Evolutionary conservation across 192 early-diverging fungal species (phyloP).

Genomic region (Mortierella antarctica): DNA sequence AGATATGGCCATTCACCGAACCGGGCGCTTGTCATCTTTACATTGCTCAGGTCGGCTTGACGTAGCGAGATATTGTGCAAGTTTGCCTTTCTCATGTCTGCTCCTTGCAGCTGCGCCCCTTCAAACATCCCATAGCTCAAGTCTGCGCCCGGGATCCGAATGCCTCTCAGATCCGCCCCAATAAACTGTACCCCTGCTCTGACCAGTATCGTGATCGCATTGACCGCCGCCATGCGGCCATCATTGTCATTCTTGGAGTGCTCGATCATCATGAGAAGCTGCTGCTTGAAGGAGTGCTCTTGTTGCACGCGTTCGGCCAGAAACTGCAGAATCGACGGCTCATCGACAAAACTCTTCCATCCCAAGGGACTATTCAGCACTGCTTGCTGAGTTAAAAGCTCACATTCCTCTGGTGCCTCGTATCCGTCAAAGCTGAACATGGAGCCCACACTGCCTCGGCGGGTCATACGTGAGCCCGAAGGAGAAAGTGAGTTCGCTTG

Average conservation of each 20-base stretch:
- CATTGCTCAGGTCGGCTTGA: background rate
- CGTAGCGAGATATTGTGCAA: background rate
- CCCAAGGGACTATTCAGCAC: background rate
- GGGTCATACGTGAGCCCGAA: background rate
- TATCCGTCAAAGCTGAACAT: background rate
- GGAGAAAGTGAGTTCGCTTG: background rate
- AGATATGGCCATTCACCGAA: background rate
- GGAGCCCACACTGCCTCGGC: background rate
- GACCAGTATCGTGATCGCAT: constrained; percentile 7
- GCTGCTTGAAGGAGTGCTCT: background rate
- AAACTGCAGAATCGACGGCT: constrained; percentile 1
- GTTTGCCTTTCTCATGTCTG: background rate
- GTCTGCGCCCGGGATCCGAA: constrained; percentile 5
- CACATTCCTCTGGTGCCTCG: background rate
- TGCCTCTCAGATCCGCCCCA: background rate
- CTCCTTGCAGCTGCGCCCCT: background rate
- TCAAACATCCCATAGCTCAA: background rate
- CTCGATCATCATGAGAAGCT: background rate
- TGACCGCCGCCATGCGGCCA: background rate
- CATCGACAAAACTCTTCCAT: background rate
- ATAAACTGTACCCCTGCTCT: background rate
- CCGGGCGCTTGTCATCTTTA: background rate
- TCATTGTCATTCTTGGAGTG: background rate
- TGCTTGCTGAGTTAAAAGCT: background rate
- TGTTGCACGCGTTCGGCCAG: background rate